A percentile compares a stretch with the other conserved stretches of the same genome.
Evolutionary conservation across 2,329 filamentous ascomycete species (phyloP).

Genomic region (Westerdykella aurantiaca): DNA sequence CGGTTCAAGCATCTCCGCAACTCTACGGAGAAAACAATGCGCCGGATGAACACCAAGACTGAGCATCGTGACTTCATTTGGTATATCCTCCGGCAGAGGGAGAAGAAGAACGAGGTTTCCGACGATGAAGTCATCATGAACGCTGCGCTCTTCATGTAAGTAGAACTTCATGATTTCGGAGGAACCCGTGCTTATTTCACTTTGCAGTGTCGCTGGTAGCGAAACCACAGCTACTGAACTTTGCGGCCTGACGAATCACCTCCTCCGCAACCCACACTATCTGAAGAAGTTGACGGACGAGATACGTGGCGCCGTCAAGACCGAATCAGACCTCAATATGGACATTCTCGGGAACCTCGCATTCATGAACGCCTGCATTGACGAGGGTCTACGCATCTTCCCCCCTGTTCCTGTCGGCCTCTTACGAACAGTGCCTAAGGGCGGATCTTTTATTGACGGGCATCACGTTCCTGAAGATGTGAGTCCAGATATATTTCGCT

Average conservation of each 20-base stretch:
- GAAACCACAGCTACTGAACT: conserved; percentile 33
- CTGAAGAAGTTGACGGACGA: conserved; percentile 22
- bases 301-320: conserved; percentile 20
- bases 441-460: conserved; percentile 36
- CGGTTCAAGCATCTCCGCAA: conserved; percentile 24
- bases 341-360: conserved; percentile 23
- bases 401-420: conserved; percentile 42
- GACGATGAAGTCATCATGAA: conserved; percentile 32
- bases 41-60: conserved; percentile 22
- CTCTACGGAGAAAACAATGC: conserved; percentile 26
- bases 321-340: conserved; percentile 30
- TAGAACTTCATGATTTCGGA: neutral
- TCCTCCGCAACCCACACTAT: conserved; percentile 22
- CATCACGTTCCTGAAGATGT: conserved; percentile 31
- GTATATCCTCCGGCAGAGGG: conserved; percentile 29
- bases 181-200: conserved; percentile 1
- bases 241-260: conserved; percentile 26
- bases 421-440: conserved; percentile 31
- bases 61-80: conserved; percentile 34
- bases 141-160: conserved; percentile 26
- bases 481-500: neutral
- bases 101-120: conserved; percentile 31
- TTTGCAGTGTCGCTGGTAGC: conserved; percentile 25
- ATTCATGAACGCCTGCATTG: conserved; percentile 44
- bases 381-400: conserved; percentile 44